Conservation (phyloP, 768 basidiomycete genomes). For the Tulasnella calospora region DNA sequence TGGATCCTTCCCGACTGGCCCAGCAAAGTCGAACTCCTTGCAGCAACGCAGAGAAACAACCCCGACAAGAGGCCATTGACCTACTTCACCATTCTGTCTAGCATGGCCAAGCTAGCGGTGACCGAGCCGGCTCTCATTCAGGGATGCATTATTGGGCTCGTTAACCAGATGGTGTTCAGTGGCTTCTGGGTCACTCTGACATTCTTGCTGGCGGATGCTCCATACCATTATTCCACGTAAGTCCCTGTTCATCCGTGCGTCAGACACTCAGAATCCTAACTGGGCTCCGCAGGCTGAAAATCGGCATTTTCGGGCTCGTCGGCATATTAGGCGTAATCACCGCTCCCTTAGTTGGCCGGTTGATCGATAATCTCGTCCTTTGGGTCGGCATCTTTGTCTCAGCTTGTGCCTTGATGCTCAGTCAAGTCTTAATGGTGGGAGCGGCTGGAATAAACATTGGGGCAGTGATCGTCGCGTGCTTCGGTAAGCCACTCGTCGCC, state of each 20-base stretch:
- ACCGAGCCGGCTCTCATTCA: conserved; percentile 80
- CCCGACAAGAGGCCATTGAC: conserved; percentile 35
- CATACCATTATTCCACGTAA: conserved; percentile 40
- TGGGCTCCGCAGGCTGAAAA: conserved; percentile 46
- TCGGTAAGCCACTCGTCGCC: conserved; percentile 41
- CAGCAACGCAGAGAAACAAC: not conserved
- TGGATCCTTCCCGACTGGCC: conserved; percentile 43
- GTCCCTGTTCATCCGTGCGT: conserved; percentile 10
- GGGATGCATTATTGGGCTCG: conserved; percentile 34
- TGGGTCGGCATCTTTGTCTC: conserved; percentile 71
- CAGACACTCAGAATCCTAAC: not conserved
- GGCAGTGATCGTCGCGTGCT: conserved; percentile 62
- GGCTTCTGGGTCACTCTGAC: conserved; percentile 57
- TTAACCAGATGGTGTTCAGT: conserved; percentile 30
- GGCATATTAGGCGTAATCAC: conserved; percentile 59
- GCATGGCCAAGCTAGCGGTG: conserved; percentile 69
- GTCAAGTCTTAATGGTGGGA: conserved; percentile 60
- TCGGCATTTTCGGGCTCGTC: conserved; percentile 70
- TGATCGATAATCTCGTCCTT: conserved; percentile 65
- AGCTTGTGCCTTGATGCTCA: conserved; percentile 45
- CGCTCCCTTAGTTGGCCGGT: conserved; percentile 63
- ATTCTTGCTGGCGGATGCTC: conserved; percentile 43
- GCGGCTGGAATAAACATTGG: conserved; percentile 66
- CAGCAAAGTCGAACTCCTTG: conserved; percentile 33
- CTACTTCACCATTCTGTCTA: conserved; percentile 41